Evolutionary conservation across 495 filamentous ascomycete genomes (phyloP).

Genomic region (Talaromyces adpressus): DNA sequence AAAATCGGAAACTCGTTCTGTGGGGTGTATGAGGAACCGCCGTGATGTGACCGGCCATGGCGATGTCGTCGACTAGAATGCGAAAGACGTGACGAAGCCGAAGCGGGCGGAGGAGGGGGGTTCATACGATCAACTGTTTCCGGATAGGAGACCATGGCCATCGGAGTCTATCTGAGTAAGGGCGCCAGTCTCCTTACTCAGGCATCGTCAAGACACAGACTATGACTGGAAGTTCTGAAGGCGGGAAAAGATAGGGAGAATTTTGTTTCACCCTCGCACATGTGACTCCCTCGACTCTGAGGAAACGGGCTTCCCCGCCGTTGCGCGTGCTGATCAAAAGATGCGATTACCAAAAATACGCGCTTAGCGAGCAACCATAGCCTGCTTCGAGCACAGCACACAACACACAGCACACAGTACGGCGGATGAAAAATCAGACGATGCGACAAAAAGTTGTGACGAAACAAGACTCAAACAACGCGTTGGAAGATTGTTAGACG

Average conservation of each 20-base stretch:
- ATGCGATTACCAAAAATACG: constrained; percentile 10
- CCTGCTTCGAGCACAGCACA: background rate
- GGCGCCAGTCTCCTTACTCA: constrained; percentile 3
- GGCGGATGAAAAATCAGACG: background rate
- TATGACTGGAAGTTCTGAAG: background rate
- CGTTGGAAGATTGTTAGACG: background rate
- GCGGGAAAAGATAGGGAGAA: background rate
- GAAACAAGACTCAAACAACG: background rate
- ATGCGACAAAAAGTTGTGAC: background rate
- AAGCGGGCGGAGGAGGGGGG: constrained; percentile 47
- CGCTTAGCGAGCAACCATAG: background rate
- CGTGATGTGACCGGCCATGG: constrained; percentile 74
- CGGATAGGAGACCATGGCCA: constrained; percentile 66
- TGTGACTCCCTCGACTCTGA: background rate
- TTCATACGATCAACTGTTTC: constrained; percentile 49
- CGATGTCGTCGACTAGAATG: constrained; percentile 53
- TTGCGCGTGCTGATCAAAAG: background rate
- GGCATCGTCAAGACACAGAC: background rate
- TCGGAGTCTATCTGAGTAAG: constrained; percentile 9
- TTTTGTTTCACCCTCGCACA: background rate
- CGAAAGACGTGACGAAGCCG: constrained; percentile 54
- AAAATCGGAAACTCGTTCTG: constrained; percentile 93
- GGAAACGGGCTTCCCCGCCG: constrained; percentile 1
- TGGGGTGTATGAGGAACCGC: constrained; percentile 59
- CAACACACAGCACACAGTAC: background rate